phyloP scores from a whole-genome alignment of 768 basidiomycete genomes.

The Brasilioporus rufonigricans region DNA sequence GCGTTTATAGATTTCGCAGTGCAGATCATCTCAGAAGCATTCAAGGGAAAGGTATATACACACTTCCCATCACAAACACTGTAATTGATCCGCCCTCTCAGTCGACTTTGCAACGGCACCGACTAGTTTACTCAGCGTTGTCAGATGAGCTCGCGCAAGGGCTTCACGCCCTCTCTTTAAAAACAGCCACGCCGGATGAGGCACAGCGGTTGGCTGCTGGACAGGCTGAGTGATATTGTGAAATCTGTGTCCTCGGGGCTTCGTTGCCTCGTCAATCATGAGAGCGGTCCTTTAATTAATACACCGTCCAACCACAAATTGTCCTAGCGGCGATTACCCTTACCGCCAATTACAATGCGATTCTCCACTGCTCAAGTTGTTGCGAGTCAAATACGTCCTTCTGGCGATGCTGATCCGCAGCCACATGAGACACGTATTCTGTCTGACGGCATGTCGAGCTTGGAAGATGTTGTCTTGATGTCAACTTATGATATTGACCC shows the following conservation, averaged over 20 bases:
- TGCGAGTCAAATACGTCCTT: slow-evolving; percentile 4
- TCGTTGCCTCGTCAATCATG: slow-evolving; percentile 29
- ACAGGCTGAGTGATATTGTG: slow-evolving; percentile 25
- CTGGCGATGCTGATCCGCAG: slow-evolving; percentile 19
- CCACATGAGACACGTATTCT: slow-evolving; percentile 11
- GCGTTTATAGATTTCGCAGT: slow-evolving; percentile 66
- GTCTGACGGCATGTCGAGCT: slow-evolving; percentile 3
- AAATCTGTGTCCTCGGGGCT: slow-evolving; percentile 12
- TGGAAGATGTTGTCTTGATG: slow-evolving; percentile 7
- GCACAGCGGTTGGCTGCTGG: slow-evolving; percentile 21
- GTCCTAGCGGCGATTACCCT: slow-evolving; percentile 18
- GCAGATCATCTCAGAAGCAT: slow-evolving; percentile 67
- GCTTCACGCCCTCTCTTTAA: slow-evolving; percentile 74
- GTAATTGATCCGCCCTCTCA: slow-evolving; percentile 29
- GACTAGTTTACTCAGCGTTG: slow-evolving; percentile 71
- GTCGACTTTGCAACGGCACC: slow-evolving; percentile 79
- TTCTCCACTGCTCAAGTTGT: slow-evolving; percentile 14
- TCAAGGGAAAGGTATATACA: slow-evolving; percentile 65
- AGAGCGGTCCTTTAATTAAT: slow-evolving; percentile 31
- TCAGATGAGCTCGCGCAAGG: slow-evolving; percentile 69
- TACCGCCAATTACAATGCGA: slow-evolving; percentile 16
- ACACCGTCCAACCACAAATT: slow-evolving; percentile 18
- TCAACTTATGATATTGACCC: slow-evolving; percentile 9
- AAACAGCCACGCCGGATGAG: slow-evolving; percentile 68
- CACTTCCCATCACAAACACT: slow-evolving; percentile 4